Conservation (phyloP, 371 early-diverging fungal species). For the Mucor plumbeus region DNA sequence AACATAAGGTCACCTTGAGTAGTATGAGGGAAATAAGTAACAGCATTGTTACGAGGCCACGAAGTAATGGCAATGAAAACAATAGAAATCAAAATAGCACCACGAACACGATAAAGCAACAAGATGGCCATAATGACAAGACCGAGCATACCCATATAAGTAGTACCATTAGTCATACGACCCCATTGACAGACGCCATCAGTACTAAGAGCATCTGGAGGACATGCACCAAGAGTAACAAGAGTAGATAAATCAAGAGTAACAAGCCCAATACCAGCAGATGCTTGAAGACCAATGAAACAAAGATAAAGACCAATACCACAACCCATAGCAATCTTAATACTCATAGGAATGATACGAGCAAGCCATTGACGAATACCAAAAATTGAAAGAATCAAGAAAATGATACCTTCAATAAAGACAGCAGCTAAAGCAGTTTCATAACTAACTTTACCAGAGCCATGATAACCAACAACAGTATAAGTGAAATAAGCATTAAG, state of each 20-base stretch:
- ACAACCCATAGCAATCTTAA: constrained; percentile 76
- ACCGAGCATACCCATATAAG: constrained; percentile 79
- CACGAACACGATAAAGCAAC: constrained; percentile 70
- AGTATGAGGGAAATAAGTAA: constrained; percentile 80
- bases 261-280: constrained; percentile 81
- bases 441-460: constrained; percentile 71
- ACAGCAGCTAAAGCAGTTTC: constrained; percentile 78
- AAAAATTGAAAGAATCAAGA: constrained; percentile 70
- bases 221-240: constrained; percentile 74
- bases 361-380: constrained; percentile 84
- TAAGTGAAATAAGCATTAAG: constrained; percentile 84
- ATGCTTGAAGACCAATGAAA: constrained; percentile 77
- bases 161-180: constrained; percentile 70
- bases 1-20: constrained; percentile 65
- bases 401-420: constrained; percentile 81
- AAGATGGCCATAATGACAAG: constrained; percentile 71
- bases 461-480: constrained; percentile 80
- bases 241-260: constrained; percentile 64
- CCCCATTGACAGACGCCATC: constrained; percentile 58
- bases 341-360: constrained; percentile 70
- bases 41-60: constrained; percentile 66
- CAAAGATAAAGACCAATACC: constrained; percentile 81
- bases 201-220: constrained; percentile 52
- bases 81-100: constrained; percentile 76
- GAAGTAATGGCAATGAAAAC: constrained; percentile 71